A percentile compares a stretch with the other conserved stretches of the same genome.
These are phyloP conservation scores for Gloeopeniophorella convolvens DNA, from an alignment of 768 basidiomycete species.

Conservation along the genomic window DNA sequence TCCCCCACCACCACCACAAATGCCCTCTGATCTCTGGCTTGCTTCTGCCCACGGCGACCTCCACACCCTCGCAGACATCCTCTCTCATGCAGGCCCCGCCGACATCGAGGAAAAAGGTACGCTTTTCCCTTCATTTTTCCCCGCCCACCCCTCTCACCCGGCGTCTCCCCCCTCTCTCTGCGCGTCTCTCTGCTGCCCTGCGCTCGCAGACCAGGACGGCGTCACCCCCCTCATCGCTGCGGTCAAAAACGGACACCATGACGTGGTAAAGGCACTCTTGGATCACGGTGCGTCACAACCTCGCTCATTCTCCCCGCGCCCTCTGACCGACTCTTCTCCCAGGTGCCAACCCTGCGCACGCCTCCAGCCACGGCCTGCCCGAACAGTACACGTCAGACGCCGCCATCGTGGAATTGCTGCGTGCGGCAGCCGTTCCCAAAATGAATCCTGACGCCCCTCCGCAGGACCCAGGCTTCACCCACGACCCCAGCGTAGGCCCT, in stretches of 20 bases:
- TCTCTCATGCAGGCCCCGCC: conserved; percentile 48
- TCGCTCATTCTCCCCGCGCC: conserved; percentile 6
- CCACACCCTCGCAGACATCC: conserved; percentile 47
- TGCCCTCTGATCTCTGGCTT: conserved; percentile 80
- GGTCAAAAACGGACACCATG: conserved; percentile 68
- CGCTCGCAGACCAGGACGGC: conserved; percentile 36
- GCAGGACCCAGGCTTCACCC: conserved; percentile 36
- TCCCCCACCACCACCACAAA: conserved; percentile 28
- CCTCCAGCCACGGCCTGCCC: conserved; percentile 57
- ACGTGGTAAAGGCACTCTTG: conserved; percentile 65
- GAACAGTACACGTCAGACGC: conserved; percentile 67
- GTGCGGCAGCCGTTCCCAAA: conserved; percentile 41
- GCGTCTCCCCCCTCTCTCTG: conserved; percentile 12
- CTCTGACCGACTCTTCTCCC: no score
- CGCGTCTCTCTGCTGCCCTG: conserved; percentile 20
- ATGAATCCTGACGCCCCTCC: conserved; percentile 23
- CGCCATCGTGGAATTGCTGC: conserved; percentile 60
- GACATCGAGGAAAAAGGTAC: conserved; percentile 83
- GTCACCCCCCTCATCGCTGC: conserved; percentile 82
- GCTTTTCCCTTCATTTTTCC: conserved; percentile 24
- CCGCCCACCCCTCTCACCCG: conserved; percentile 15
- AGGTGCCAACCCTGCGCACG: conserved; percentile 75
- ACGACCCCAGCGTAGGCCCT: conserved; percentile 36
- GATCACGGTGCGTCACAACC: conserved; percentile 57
- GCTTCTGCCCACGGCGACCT: conserved; percentile 72